Conservation (phyloP, 495 filamentous ascomycete species). For the Xylaria sp. region DNA sequence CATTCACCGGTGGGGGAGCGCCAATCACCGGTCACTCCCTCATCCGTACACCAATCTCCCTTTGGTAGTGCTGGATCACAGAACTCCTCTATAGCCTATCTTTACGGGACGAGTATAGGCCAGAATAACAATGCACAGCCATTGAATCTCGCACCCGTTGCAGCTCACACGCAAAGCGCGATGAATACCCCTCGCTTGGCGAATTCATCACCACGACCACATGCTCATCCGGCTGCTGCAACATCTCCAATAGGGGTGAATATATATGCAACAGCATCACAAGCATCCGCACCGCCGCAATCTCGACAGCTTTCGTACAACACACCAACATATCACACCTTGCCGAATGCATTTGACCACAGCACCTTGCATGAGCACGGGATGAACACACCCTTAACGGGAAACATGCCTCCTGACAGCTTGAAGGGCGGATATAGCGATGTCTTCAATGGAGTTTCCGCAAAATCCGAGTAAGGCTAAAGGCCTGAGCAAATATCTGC, state of each 20-base stretch:
- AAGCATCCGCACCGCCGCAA: conserved; percentile 40
- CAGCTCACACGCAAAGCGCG: conserved; percentile 34
- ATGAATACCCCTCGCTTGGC: conserved; percentile 40
- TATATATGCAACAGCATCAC: conserved; percentile 42
- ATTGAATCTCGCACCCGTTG: conserved; percentile 42
- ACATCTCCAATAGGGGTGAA: conserved; percentile 43
- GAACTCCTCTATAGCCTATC: conserved; percentile 37
- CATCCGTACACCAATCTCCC: conserved; percentile 32
- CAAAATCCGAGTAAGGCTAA: conserved; percentile 25
- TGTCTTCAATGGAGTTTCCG: conserved; percentile 22
- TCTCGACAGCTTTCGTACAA: conserved; percentile 41
- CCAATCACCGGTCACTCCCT: conserved; percentile 41
- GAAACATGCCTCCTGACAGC: conserved; percentile 40
- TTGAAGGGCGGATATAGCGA: conserved; percentile 36
- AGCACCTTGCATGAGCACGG: conserved; percentile 41
- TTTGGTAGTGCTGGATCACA: conserved; percentile 35
- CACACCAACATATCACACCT: conserved; percentile 37
- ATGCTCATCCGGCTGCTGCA: conserved; percentile 34
- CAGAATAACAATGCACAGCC: conserved; percentile 34
- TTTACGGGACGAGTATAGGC: conserved; percentile 37
- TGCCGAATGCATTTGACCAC: conserved; percentile 42
- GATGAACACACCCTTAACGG: conserved; percentile 38
- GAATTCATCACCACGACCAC: conserved; percentile 39
- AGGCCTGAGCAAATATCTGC: conserved; percentile 10
- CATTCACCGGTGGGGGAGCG: conserved; percentile 34